These are phyloP conservation scores for Fusarium devonianum DNA, from an alignment of 2,329 filamentous ascomycete genomes.

Conservation along the genomic window DNA sequence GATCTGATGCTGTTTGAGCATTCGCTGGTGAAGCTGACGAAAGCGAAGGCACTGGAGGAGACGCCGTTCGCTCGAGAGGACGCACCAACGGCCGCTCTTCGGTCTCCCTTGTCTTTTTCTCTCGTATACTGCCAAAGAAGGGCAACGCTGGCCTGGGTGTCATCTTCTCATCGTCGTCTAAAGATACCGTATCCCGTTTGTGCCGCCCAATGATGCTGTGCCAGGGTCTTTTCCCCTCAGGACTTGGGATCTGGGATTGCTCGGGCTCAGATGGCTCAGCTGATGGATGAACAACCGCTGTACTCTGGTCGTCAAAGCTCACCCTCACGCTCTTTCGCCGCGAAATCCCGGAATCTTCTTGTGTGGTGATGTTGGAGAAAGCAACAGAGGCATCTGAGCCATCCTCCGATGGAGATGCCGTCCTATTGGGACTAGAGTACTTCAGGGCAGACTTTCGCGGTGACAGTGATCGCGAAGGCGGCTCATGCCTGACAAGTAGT, in stretches of 20 bases:
- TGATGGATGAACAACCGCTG: conserved; percentile 60
- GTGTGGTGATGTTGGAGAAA: conserved; percentile 33
- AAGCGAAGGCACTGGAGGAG: conserved; percentile 25
- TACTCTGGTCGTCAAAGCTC: conserved; percentile 78
- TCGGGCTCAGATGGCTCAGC: conserved; percentile 48
- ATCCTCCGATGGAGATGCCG: conserved; percentile 59
- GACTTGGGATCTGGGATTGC: conserved; percentile 47
- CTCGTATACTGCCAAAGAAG: conserved; percentile 76
- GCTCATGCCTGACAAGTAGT: conserved; percentile 68
- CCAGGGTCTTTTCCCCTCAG: conserved; percentile 57
- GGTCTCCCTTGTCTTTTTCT: conserved; percentile 62
- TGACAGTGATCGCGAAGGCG: conserved; percentile 74
- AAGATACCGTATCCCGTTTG: conserved; percentile 55
- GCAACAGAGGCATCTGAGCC: conserved; percentile 54
- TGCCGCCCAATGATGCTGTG: conserved; percentile 56
- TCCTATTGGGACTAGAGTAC: conserved; percentile 61
- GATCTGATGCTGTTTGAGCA: conserved; percentile 42
- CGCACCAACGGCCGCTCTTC: conserved; percentile 66
- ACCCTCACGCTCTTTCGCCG: conserved; percentile 74
- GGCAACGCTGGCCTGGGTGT: conserved; percentile 77
- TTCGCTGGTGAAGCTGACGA: conserved; percentile 5
- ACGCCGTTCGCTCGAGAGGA: conserved; percentile 52
- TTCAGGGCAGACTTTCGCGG: conserved; percentile 82
- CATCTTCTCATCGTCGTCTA: conserved; percentile 74
- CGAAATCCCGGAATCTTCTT: conserved; percentile 49